These are phyloP conservation scores for Jaapia argillacea DNA, from an alignment of 768 basidiomycete species.

Conservation along the genomic window DNA sequence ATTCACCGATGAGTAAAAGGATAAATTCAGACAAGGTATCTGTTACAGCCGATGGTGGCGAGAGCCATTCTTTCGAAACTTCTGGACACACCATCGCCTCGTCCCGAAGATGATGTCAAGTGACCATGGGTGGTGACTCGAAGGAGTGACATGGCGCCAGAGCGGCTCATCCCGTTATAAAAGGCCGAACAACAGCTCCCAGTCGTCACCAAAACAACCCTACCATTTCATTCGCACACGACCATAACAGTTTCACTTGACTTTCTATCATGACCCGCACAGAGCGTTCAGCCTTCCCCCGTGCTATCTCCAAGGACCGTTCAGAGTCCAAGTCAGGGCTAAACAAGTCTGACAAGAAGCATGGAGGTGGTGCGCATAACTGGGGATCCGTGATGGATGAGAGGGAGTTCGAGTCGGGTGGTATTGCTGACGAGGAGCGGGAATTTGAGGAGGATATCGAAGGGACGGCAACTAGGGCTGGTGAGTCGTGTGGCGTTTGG, in stretches of 20 bases:
- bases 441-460: slow-evolving; percentile 27
- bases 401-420: slow-evolving; percentile 46
- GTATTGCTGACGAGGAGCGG: slow-evolving; percentile 45
- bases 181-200: too few relatives aligned
- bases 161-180: too few relatives aligned
- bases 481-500: too few relatives aligned
- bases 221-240: not conserved
- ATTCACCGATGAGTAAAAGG: too few relatives aligned
- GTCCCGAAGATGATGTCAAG: too few relatives aligned
- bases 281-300: slow-evolving; percentile 58
- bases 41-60: too few relatives aligned
- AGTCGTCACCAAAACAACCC: not conserved
- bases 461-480: slow-evolving; percentile 8
- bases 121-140: too few relatives aligned
- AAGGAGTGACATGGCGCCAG: too few relatives aligned
- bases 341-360: slow-evolving; percentile 63
- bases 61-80: too few relatives aligned
- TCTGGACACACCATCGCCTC: too few relatives aligned
- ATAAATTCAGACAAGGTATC: too few relatives aligned
- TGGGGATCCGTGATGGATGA: slow-evolving; percentile 74
- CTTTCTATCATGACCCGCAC: slow-evolving; percentile 85
- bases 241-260: too few relatives aligned
- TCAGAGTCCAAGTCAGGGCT: slow-evolving; percentile 72
- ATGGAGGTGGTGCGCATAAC: slow-evolving; percentile 74
- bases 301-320: slow-evolving; percentile 67